Evolutionary conservation across 2,329 filamentous ascomycete species (phyloP), one percentile per base, ranked within the genome.

Genomic region (Calonectria hongkongensis): DNA sequence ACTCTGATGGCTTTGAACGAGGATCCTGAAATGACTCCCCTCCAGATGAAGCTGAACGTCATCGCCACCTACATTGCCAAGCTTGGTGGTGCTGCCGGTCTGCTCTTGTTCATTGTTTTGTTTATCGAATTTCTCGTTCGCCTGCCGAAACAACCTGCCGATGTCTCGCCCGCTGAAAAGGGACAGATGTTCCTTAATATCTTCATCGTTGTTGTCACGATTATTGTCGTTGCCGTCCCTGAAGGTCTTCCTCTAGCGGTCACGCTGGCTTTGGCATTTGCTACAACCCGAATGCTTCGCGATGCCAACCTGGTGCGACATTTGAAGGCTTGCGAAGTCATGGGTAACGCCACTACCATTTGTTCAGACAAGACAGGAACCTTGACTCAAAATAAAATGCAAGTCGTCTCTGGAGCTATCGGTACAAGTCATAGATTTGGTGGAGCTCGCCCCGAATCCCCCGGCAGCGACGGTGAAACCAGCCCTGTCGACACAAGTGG

Each of bases 111-210:
- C 85, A 88, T 96, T 58, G 93, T 97, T 56, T 88, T 98, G 16
- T 91, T 98, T 80, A 96, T 98, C 85, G 91, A 95, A 79, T 98
- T 98, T 81, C 87, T 97, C 12, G 94, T 92, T 60, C 86, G 91
- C 15, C 89, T 98, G 3, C 86, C 87, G 7, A 81, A 88, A 84
- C 68, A 85, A 83, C 75, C 74, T 21, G 87, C 90, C 71, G 75
- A 80, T 4, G 85, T 85, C 2, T 88, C 89, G 0, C 88, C 95
- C 3, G 92, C 94, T 3, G 83, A 92, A 66, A 98, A 97, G 85
- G 95, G 94, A 10, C 94, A 96, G 79, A 88, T 90, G 66, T 95
- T 95, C 79, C 88, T 95, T 76, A 89, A 93, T 72, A 94, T 95
- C 72, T 91, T 95, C 78, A 95, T 95, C 75, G 92, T 94, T 54